These are phyloP conservation scores for Coemansia sp. DNA, from an alignment of 192 early-diverging fungal genomes.

Conservation along the genomic window DNA sequence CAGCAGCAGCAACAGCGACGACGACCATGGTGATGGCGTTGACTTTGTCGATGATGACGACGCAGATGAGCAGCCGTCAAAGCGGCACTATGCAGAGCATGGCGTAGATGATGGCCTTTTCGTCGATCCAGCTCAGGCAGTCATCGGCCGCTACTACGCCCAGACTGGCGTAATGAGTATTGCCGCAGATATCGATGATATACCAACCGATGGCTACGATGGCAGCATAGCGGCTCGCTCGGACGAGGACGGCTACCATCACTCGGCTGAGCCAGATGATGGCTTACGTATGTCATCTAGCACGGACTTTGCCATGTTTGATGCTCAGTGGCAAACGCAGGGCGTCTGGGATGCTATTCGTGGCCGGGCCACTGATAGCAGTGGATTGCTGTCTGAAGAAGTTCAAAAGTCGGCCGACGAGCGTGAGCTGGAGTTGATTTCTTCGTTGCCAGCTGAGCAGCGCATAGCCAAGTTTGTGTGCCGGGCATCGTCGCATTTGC, in stretches of 20 bases:
- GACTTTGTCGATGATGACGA: neutral
- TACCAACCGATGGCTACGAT: slow-evolving; percentile 17
- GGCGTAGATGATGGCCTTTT: slow-evolving; percentile 15
- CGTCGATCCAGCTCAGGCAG: slow-evolving; percentile 41
- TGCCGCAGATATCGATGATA: slow-evolving; percentile 50
- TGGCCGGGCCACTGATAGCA: neutral
- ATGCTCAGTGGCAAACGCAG: slow-evolving; percentile 10
- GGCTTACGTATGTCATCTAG: neutral
- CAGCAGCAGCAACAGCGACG: slow-evolving; percentile 9
- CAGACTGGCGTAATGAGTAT: slow-evolving; percentile 28
- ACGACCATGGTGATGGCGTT: neutral
- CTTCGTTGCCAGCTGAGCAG: slow-evolving; percentile 47
- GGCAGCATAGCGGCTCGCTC: slow-evolving; percentile 1
- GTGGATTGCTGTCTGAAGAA: neutral
- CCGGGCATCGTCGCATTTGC: slow-evolving; percentile 53
- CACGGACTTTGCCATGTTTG: slow-evolving; percentile 8
- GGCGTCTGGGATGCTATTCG: slow-evolving; percentile 20
- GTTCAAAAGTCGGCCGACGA: slow-evolving; percentile 31
- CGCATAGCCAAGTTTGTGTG: slow-evolving; percentile 56
- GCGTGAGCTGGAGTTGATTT: slow-evolving; percentile 44
- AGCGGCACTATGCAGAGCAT: neutral
- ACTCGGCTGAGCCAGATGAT: neutral
- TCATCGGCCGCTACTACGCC: slow-evolving; percentile 50
- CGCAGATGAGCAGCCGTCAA: neutral
- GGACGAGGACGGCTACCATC: neutral